phyloP scores from a whole-genome alignment of 78 protist species.

The Corallochytrium limacisporum region DNA sequence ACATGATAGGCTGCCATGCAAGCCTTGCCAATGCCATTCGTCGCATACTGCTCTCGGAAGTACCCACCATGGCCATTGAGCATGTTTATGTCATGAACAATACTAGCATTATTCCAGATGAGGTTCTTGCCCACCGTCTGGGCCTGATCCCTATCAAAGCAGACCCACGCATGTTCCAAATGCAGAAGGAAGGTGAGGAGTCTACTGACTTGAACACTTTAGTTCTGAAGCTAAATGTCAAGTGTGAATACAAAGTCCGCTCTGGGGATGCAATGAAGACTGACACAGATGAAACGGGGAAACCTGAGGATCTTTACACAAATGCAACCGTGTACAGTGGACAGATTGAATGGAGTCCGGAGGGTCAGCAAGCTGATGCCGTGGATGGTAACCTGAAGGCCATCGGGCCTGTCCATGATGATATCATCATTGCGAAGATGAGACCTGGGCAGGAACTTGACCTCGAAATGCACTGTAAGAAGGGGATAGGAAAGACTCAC shows the following conservation, averaged over 20 bases:
- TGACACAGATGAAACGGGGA: background rate
- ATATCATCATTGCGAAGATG: constrained; percentile 72
- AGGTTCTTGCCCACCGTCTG: constrained; percentile 54
- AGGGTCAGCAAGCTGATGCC: constrained; percentile 46
- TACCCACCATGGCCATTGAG: constrained; percentile 89
- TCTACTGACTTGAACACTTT: constrained; percentile 21
- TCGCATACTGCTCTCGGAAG: constrained; percentile 74
- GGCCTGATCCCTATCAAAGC: constrained; percentile 60
- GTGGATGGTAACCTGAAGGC: constrained; percentile 36
- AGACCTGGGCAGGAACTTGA: constrained; percentile 59
- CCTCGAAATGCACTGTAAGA: background rate
- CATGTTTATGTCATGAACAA: constrained; percentile 51
- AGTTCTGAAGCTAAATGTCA: constrained; percentile 11
- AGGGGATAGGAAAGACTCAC: constrained; percentile 74
- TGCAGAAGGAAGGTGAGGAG: background rate
- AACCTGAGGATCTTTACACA: background rate
- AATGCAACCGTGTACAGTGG: background rate
- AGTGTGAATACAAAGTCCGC: background rate
- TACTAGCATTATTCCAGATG: constrained; percentile 81
- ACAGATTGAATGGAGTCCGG: constrained; percentile 70
- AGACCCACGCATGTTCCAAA: constrained; percentile 54
- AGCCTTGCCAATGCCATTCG: constrained; percentile 85
- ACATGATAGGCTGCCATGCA: constrained; percentile 67
- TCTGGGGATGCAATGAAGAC: background rate
- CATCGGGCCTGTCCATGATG: constrained; percentile 57